Percentiles rank a stretch among this genome's conserved stretches.
Evolutionary conservation across 169 alveolate species (phyloP).

Genomic region (Pseudocohnilembus persalinus): DNA sequence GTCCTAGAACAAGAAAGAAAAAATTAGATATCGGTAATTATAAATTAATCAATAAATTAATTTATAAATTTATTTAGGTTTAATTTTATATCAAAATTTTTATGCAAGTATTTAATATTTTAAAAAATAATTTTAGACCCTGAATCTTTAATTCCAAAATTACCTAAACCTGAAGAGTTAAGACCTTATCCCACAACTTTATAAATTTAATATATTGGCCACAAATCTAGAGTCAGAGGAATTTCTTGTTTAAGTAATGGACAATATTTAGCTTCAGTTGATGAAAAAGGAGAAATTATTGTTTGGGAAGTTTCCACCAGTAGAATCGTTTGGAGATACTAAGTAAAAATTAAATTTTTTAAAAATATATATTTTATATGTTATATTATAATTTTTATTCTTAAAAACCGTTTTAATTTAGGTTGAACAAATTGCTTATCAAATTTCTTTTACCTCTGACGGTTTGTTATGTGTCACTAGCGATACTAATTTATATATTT

Average conservation of each 20-base stretch:
- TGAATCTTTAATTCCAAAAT: constrained; percentile 83
- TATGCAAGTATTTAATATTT: too few species aligned
- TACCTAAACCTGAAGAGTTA: constrained; percentile 86
- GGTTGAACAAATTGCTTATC: background rate
- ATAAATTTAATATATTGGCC: constrained; percentile 76
- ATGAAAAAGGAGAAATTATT: constrained; percentile 60
- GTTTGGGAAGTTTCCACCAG: constrained; percentile 27
- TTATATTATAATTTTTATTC: too few species aligned
- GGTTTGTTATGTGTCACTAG: background rate
- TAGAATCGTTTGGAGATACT: constrained; percentile 25
- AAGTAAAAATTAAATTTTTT: background rate
- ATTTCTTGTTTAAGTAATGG: constrained; percentile 74
- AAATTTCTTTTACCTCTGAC: background rate
- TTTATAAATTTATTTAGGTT: background rate
- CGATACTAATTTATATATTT: background rate
- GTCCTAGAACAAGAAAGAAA: constrained; percentile 91
- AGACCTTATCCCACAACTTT: constrained; percentile 89
- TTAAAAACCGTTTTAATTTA: background rate
- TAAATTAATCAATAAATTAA: too few species aligned
- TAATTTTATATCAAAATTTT: too few species aligned
- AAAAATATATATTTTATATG: background rate
- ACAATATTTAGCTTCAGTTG: constrained; percentile 76
- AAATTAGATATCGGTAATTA: constrained; percentile 43
- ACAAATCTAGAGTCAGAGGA: constrained; percentile 69
- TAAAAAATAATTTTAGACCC: constrained; percentile 80